Evolutionary conservation across 768 basidiomycete species (phyloP).

Genomic region (Boletus eberwhitei): DNA sequence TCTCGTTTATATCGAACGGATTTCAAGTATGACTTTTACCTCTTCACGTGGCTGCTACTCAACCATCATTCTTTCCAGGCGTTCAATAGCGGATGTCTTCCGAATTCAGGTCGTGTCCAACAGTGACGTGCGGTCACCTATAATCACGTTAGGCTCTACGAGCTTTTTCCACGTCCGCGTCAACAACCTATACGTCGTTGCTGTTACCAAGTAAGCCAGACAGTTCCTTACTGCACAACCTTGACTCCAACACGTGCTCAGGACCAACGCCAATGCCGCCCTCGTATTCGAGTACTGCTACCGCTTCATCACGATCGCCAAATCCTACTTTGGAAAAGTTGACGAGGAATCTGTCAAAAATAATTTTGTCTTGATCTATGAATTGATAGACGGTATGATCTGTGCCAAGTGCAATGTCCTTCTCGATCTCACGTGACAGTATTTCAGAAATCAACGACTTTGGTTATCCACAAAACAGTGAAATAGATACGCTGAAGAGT

Average conservation of each 20-base stretch:
- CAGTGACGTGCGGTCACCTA: slow-evolving; percentile 93
- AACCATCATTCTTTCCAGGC: slow-evolving; percentile 44
- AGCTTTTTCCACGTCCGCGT: slow-evolving; percentile 98
- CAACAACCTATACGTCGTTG: slow-evolving; percentile 93
- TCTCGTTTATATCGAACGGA: slow-evolving; percentile 95
- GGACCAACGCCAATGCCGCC: slow-evolving; percentile 95
- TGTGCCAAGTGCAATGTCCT: slow-evolving; percentile 7
- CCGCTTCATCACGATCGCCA: slow-evolving; percentile 90
- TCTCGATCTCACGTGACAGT: slow-evolving; percentile 2
- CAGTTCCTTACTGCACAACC: background rate
- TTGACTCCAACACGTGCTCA: slow-evolving; percentile 28
- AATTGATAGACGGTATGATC: slow-evolving; percentile 84
- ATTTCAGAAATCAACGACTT: slow-evolving; percentile 93
- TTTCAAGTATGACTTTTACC: slow-evolving; percentile 69
- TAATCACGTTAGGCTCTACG: slow-evolving; percentile 95
- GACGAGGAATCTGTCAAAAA: slow-evolving; percentile 99
- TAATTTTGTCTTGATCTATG: slow-evolving; percentile 98
- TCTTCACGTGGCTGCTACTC: background rate
- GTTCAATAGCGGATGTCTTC: slow-evolving; percentile 96
- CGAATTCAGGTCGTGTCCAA: slow-evolving; percentile 98
- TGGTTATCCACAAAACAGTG: slow-evolving; percentile 98
- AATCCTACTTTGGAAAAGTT: slow-evolving; percentile 96
- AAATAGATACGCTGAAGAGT: slow-evolving; percentile 94
- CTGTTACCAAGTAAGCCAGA: slow-evolving; percentile 84
- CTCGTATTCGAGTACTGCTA: slow-evolving; percentile 98